Evolutionary conservation across 441 rosid species (phyloP), one percentile per base, ranked within the genome.

Genomic region (Euphorbia celastroides): DNA sequence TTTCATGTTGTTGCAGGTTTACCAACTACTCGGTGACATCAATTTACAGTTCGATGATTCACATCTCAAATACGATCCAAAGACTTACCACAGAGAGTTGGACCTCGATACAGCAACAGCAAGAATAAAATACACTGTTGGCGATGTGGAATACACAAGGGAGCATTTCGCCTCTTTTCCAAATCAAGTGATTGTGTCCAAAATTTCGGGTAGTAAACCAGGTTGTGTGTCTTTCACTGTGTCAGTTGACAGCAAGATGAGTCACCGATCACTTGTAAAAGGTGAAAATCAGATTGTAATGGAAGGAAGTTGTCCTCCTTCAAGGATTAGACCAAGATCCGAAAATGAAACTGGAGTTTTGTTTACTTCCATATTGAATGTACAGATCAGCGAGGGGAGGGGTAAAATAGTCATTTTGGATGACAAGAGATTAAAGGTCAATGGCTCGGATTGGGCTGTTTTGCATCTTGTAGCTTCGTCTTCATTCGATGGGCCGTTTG

Each of bases 401-500:
- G 93, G 96, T 31, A 69, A 38, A 2, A 72, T 87, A 60, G 56
- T 73, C 65, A 75, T 76, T 72, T 66, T 84, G 73, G 89, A 84
- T 66, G 86, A 79, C 69, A 78, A 77, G 76, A 88, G 78, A 77
- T 75, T 94, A 77, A 86, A 80, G 69, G 89, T 91, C 66, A 77
- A 83, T 59, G 85, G 86, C 13, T 78, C 92, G 0, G 97, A 92
- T 72, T 94, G 93, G 96, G 97, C 89, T 26, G 82, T 88, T 64
- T 52, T 94, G 77, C 75, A 77, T 65, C 75, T 92, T 23, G 78
- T 77, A 16, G 86, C 94, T 77, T 82, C 92, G 4, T 91, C 99
- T 72, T 88, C 93, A 5, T 94, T 89, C 72, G 96, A 84, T 8
- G 97, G 96, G 23, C 96, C 97, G n/a, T 89, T 92, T 73, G 83